These are phyloP conservation scores for Tetracladium setigerum DNA, from an alignment of 495 filamentous ascomycete genomes.

Conservation along the genomic window DNA sequence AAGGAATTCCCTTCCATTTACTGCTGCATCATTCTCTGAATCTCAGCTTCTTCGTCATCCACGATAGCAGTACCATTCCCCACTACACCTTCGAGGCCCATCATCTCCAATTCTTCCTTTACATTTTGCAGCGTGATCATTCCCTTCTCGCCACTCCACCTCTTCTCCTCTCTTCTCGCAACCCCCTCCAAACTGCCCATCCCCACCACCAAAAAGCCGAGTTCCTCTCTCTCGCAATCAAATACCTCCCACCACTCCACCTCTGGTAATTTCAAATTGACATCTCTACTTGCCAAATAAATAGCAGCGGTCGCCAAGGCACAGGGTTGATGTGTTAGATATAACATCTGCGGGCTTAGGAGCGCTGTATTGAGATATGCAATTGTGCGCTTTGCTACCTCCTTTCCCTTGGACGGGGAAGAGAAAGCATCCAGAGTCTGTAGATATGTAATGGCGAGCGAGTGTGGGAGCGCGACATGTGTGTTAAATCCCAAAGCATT, in stretches of 20 bases:
- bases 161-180: slow-evolving; percentile 38
- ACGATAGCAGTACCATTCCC: slow-evolving; percentile 22
- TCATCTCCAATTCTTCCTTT: slow-evolving; percentile 34
- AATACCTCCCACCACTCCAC: slow-evolving; percentile 96
- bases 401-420: slow-evolving; percentile 23
- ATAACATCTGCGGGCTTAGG: slow-evolving; percentile 80
- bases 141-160: slow-evolving; percentile 24
- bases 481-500: slow-evolving; percentile 72
- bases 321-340: slow-evolving; percentile 85
- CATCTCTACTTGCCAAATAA: slow-evolving; percentile 80
- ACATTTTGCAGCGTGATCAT: slow-evolving; percentile 35
- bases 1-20: slow-evolving; percentile 32
- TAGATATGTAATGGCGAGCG: slow-evolving; percentile 85
- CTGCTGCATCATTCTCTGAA: slow-evolving; percentile 51
- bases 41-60: slow-evolving; percentile 47
- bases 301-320: slow-evolving; percentile 80
- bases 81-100: slow-evolving; percentile 22
- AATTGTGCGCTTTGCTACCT: slow-evolving; percentile 55
- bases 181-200: slow-evolving; percentile 76
- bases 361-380: slow-evolving; percentile 73
- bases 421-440: slow-evolving; percentile 67
- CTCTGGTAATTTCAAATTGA: slow-evolving; percentile 67
- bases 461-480: slow-evolving; percentile 76
- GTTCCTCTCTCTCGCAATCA: slow-evolving; percentile 91
- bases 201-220: slow-evolving; percentile 86